Percentiles rank a stretch among this genome's conserved stretches.
Evolutionary conservation across 1,284 basidiomycete species (phyloP).

Genomic region (Malassezia caprae): DNA sequence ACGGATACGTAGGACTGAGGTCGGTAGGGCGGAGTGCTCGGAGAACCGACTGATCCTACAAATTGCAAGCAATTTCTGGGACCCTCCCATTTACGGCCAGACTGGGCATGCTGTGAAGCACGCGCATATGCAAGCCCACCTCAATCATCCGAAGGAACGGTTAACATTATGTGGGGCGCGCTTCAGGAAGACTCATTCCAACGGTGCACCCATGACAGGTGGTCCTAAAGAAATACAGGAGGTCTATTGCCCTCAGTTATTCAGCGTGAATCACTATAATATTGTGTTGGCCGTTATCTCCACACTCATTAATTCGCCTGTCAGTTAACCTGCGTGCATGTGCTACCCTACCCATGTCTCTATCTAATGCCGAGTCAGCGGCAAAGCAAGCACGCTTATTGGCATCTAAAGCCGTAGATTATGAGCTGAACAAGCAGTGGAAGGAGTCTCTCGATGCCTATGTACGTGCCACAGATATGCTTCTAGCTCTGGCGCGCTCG

Average conservation of each 20-base stretch:
- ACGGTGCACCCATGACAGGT: conserved; percentile 18
- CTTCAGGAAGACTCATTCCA: conserved; percentile 16
- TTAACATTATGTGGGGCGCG: conserved; percentile 19
- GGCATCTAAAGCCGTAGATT: conserved; percentile 8
- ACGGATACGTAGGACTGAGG: conserved; percentile 19
- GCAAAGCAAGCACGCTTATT: not conserved
- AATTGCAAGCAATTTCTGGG: not conserved
- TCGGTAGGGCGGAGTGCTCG: conserved; percentile 20
- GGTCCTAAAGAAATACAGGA: not conserved
- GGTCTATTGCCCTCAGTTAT: not conserved
- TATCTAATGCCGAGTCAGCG: not conserved
- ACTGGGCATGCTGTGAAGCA: conserved; percentile 18
- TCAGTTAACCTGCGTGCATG: not conserved
- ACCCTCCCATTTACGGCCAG: conserved; percentile 15
- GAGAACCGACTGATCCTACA: conserved; percentile 19
- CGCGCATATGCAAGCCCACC: conserved; percentile 9
- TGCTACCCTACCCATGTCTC: not conserved
- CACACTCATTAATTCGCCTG: not conserved
- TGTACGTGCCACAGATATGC: not conserved
- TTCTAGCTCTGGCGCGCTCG: not conserved
- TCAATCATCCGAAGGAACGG: conserved; percentile 18
- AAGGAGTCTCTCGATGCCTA: conserved; percentile 1
- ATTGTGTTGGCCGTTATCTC: conserved; percentile 10
- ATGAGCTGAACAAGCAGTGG: not conserved
- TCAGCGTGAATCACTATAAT: not conserved